Conservation (phyloP, 2,329 filamentous ascomycete genomes). For the Xylariomycetidae sp. region DNA sequence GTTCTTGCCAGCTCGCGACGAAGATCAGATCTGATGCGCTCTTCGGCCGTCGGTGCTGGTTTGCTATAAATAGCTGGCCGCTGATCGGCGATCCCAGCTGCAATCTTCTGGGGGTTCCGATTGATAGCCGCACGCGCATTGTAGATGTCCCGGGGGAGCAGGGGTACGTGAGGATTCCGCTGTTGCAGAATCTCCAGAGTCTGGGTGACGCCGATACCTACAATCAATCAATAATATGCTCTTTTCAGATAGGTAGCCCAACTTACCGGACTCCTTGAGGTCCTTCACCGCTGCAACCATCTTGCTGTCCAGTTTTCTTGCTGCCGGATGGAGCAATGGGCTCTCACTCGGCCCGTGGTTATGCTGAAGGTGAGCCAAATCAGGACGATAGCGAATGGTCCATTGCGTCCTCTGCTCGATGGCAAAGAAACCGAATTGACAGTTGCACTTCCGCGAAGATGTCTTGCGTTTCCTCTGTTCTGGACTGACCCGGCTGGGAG, state of each 20-base stretch:
- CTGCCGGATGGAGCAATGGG: slow-evolving; percentile 61
- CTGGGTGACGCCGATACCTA: slow-evolving; percentile 60
- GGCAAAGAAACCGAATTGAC: slow-evolving; percentile 65
- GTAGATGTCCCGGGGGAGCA: slow-evolving; percentile 62
- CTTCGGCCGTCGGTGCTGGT: slow-evolving; percentile 57
- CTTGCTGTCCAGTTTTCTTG: slow-evolving; percentile 61
- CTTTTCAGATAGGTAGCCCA: slow-evolving; percentile 5
- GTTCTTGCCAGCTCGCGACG: slow-evolving; percentile 56
- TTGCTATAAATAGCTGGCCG: slow-evolving; percentile 64
- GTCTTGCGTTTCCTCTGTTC: slow-evolving; percentile 63
- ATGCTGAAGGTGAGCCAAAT: slow-evolving; percentile 52
- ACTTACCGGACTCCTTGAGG: slow-evolving; percentile 61
- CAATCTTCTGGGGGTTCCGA: slow-evolving; percentile 59
- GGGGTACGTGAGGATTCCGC: slow-evolving; percentile 58
- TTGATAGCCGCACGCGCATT: slow-evolving; percentile 64
- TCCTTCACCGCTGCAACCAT: slow-evolving; percentile 64
- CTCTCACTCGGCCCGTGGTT: slow-evolving; percentile 65
- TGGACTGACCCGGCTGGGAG: slow-evolving; percentile 56
- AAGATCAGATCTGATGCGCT: slow-evolving; percentile 59
- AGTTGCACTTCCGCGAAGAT: slow-evolving; percentile 65
- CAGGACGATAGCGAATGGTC: slow-evolving; percentile 61
- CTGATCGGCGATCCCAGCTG: slow-evolving; percentile 54
- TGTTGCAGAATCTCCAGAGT: slow-evolving; percentile 62
- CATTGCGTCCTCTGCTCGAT: slow-evolving; percentile 64
- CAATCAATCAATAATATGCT: slow-evolving; percentile 24